phyloP scores from a whole-genome alignment of 73 alveolate genomes.

The Paramecium caudatum region DNA sequence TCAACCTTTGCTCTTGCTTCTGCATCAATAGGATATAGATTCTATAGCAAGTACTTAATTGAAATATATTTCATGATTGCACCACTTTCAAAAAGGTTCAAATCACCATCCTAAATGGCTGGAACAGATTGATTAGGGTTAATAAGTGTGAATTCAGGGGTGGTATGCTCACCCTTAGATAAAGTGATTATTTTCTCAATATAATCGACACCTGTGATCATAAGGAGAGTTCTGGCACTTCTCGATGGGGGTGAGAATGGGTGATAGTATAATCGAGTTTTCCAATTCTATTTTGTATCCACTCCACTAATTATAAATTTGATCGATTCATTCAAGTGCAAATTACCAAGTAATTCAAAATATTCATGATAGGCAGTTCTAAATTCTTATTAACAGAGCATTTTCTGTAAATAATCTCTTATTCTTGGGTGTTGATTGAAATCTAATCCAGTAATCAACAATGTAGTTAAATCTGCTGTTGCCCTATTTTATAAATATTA shows the following conservation, averaged over 20 bases:
- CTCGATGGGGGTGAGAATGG: slow-evolving; percentile 42
- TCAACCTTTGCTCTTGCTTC: slow-evolving; percentile 1
- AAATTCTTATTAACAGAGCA: not conserved
- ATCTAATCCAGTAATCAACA: not conserved
- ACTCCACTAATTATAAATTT: slow-evolving; percentile 3
- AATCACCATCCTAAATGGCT: not conserved
- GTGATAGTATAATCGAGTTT: not conserved
- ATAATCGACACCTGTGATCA: not conserved
- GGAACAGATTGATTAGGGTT: slow-evolving; percentile 47
- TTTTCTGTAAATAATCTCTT: not conserved
- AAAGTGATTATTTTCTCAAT: slow-evolving; percentile 5
- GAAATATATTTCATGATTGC: slow-evolving; percentile 33
- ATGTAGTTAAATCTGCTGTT: not conserved
- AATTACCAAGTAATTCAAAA: not conserved
- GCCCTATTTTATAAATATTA: not conserved
- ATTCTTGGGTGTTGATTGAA: slow-evolving; percentile 1
- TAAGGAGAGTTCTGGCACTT: slow-evolving; percentile 4
- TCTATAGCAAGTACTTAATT: not conserved
- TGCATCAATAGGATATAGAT: not conserved
- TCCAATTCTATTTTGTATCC: not conserved
- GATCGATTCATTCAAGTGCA: not conserved
- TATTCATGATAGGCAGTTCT: not conserved
- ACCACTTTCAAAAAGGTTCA: slow-evolving; percentile 22
- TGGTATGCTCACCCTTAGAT: not conserved
- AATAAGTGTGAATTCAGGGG: slow-evolving; percentile 7